phyloP scores from a whole-genome alignment of 495 filamentous ascomycete species.

The Hyaloscypha finlandica region DNA sequence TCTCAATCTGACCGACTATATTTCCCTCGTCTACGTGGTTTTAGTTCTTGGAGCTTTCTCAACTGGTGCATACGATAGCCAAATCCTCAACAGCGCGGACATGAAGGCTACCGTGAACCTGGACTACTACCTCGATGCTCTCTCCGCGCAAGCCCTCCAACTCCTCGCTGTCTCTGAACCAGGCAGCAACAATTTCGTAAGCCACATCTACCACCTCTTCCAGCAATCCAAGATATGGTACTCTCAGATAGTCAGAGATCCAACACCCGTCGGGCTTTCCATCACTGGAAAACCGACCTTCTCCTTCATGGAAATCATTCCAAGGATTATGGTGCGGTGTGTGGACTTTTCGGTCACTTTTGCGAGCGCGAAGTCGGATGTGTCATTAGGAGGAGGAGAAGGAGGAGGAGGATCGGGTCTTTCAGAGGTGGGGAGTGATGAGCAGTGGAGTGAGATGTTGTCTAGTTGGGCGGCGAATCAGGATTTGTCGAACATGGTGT shows the following conservation, averaged over 20 bases:
- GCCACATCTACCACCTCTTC: constrained; percentile 15
- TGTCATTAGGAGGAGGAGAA: neutral
- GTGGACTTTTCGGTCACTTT: neutral
- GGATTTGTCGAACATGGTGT: neutral
- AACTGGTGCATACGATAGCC: neutral
- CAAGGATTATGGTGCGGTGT: constrained; percentile 10
- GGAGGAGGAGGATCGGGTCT: neutral
- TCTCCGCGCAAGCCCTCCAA: neutral
- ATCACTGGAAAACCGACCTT: neutral
- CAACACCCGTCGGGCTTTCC: neutral
- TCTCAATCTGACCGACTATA: constrained; percentile 15
- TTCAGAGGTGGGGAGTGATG: neutral
- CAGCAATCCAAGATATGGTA: constrained; percentile 19
- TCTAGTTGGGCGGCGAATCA: constrained; percentile 2
- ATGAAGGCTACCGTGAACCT: constrained; percentile 14
- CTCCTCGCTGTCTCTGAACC: neutral
- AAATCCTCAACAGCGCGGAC: neutral
- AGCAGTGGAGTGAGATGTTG: constrained; percentile 7
- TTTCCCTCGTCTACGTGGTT: constrained; percentile 24
- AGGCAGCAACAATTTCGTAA: constrained; percentile 12
- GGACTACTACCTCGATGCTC: constrained; percentile 11
- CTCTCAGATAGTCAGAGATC: neutral
- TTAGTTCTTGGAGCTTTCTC: constrained; percentile 22
- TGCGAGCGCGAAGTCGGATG: neutral
- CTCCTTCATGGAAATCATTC: constrained; percentile 16